Conservation (phyloP, 2,329 filamentous ascomycete genomes). For the Trichoderma atrobrunneum region DNA sequence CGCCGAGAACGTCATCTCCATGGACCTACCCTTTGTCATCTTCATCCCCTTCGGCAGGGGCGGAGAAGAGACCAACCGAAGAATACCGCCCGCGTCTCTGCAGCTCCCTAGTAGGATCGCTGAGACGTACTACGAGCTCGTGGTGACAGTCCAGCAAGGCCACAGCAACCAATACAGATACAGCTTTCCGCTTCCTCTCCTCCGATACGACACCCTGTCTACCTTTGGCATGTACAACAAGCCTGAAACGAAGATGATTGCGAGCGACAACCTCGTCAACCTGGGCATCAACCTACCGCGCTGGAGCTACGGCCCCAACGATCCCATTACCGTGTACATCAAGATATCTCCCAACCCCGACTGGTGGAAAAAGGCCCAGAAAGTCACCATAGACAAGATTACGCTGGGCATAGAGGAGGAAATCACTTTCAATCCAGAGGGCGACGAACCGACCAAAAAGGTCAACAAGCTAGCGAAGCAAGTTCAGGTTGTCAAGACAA, state of each 20-base stretch:
- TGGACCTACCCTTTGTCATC: conserved; percentile 96
- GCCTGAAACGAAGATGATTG: conserved; percentile 81
- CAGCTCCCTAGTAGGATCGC: conserved; percentile 90
- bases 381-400: conserved; percentile 91
- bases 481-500: conserved; percentile 75
- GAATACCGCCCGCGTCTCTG: conserved; percentile 88
- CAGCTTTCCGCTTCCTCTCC: conserved; percentile 83
- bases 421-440: conserved; percentile 97
- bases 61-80: conserved; percentile 82
- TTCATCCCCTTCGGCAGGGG: conserved; percentile 95
- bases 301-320: conserved; percentile 94
- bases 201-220: conserved; percentile 92
- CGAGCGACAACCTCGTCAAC: conserved; percentile 86
- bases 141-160: conserved; percentile 92
- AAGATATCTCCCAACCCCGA: conserved; percentile 89
- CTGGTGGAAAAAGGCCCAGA: conserved; percentile 85
- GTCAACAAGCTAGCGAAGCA: conserved; percentile 83
- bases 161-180: conserved; percentile 85
- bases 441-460: conserved; percentile 89
- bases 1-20: conserved; percentile 83
- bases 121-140: conserved; percentile 94
- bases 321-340: conserved; percentile 94
- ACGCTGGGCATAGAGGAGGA: conserved; percentile 94
- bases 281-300: conserved; percentile 87
- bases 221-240: conserved; percentile 99